Evolutionary conservation across 106 monocot genomes (phyloP).

Genomic region (Dendrobium huoshanense): DNA sequence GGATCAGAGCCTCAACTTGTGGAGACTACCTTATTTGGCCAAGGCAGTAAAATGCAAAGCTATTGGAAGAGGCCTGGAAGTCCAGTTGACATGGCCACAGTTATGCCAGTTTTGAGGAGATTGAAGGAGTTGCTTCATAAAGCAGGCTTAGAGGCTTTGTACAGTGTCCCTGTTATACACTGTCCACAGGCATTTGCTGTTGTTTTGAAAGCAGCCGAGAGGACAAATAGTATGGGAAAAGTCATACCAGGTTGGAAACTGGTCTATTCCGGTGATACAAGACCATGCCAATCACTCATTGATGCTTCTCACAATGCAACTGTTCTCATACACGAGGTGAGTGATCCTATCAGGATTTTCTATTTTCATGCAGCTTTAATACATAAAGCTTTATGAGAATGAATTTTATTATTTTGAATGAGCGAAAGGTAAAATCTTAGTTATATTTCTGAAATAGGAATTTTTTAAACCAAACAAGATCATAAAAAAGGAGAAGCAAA

Average conservation of each 20-base stretch:
- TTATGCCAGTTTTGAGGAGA: constrained; percentile 35
- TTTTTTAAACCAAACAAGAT: too few species aligned
- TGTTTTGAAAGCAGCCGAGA: constrained; percentile 56
- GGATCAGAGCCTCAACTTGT: constrained; percentile 5
- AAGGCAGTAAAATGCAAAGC: constrained; percentile 70
- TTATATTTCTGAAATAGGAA: too few species aligned
- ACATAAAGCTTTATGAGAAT: too few species aligned
- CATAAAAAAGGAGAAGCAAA: too few species aligned
- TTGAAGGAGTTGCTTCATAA: constrained; percentile 48
- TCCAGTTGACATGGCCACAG: constrained; percentile 31
- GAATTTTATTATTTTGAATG: too few species aligned
- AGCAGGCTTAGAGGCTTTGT: constrained; percentile 62
- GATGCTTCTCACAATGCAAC: constrained; percentile 82
- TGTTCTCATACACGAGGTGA: constrained; percentile 96
- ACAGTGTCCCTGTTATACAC: constrained; percentile 91
- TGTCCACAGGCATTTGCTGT: constrained; percentile 95
- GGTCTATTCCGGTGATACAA: constrained; percentile 95
- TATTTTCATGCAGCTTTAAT: too few species aligned
- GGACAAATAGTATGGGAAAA: constrained; percentile 46
- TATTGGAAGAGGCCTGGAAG: constrained; percentile 53
- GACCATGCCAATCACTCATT: constrained; percentile 77
- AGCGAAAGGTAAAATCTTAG: too few species aligned
- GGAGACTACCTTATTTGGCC: constrained; percentile 41
- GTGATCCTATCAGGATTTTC: neutral
- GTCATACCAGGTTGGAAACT: constrained; percentile 88